Evolutionary conservation across 2,329 filamentous ascomycete species (phyloP).

Genomic region (Pseudogymnoascus sp.): DNA sequence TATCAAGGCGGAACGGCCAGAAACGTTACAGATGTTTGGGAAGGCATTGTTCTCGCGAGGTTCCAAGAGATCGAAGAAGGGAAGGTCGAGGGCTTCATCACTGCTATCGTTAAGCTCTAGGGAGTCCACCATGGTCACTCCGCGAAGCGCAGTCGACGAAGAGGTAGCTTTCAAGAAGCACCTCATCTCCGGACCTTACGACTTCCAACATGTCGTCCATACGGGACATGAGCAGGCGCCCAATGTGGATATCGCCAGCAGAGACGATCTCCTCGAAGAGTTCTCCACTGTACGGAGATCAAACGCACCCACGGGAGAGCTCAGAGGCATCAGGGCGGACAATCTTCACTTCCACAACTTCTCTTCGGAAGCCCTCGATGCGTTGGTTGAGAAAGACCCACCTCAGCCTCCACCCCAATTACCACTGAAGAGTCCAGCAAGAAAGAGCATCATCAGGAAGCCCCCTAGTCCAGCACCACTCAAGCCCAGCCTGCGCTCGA

Average conservation of each 20-base stretch:
- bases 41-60: conserved; percentile 51
- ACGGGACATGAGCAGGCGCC: conserved; percentile 42
- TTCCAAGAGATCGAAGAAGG: conserved; percentile 40
- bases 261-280: conserved; percentile 36
- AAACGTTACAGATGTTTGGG: conserved; percentile 52
- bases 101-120: not conserved
- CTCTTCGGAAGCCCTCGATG: conserved; percentile 36
- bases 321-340: conserved; percentile 33
- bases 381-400: conserved; percentile 16
- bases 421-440: conserved; percentile 4
- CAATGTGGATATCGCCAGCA: conserved; percentile 31
- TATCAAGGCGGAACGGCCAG: conserved; percentile 43
- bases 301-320: conserved; percentile 29
- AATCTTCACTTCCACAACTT: conserved; percentile 41
- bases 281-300: conserved; percentile 35
- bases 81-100: conserved; percentile 27
- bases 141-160: not conserved
- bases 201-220: conserved; percentile 58
- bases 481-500: conserved; percentile 10
- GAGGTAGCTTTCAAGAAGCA: conserved; percentile 30
- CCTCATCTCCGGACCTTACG: conserved; percentile 55
- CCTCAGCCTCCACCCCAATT: conserved; percentile 16
- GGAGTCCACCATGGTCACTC: conserved; percentile 1
- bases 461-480: not conserved
- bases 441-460: not conserved